These are phyloP conservation scores for Adansonia madagascariensis DNA, from an alignment of 441 rosid genomes.

Conservation along the genomic window DNA sequence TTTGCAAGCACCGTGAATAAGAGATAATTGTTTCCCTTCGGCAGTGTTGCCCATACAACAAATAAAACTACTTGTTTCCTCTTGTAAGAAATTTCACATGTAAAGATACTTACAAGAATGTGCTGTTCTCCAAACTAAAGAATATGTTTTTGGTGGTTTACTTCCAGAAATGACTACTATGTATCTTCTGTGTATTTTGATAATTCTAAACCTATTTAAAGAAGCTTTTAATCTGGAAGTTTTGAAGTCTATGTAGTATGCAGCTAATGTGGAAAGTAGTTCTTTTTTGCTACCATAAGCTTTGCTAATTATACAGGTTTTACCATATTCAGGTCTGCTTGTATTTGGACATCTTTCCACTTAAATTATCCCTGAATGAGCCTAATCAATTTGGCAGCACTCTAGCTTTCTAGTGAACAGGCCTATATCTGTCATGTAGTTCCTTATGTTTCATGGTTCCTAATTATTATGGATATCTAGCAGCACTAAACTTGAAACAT, in stretches of 20 bases:
- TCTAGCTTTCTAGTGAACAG: background rate
- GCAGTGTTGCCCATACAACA: background rate
- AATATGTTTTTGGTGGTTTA: background rate
- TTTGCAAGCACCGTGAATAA: background rate
- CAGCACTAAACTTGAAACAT: background rate
- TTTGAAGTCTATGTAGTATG: background rate
- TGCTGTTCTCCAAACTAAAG: background rate
- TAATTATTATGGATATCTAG: background rate
- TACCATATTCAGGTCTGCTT: background rate
- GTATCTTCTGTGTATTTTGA: background rate
- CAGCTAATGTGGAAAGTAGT: background rate
- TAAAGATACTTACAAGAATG: background rate
- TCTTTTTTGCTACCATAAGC: background rate
- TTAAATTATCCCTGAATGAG: background rate
- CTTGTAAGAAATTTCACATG: background rate
- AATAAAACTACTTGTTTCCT: background rate
- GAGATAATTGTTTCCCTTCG: background rate
- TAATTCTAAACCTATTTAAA: constrained; percentile 2
- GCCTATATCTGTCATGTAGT: background rate
- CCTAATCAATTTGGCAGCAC: background rate
- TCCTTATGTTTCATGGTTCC: background rate
- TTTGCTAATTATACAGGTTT: background rate
- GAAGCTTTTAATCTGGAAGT: background rate
- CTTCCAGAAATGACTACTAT: background rate
- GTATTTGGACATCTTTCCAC: background rate